Base-by-base conservation (phyloP, 768 basidiomycete genomes). In the Russula vinacea region DNA sequence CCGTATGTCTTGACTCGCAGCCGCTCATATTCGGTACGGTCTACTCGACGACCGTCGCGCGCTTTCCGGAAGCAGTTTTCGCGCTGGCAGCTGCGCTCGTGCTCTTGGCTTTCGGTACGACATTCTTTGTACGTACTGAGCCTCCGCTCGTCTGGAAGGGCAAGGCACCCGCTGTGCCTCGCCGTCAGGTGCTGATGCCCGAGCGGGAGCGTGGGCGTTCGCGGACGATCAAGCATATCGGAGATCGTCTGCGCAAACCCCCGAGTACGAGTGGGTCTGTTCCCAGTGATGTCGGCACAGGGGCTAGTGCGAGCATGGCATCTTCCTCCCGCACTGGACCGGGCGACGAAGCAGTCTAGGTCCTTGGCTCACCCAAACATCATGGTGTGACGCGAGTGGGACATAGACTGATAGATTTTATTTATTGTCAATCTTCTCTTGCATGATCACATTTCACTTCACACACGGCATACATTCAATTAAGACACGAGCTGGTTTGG, bases 61-160 rank as follows among this genome's bases (percentile, higher is more conserved):
- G 74, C 22, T 88, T 80, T 70, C 89, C 89, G 0, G 83, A 84
- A 74, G 81, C 86, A 1, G 84, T 91, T 69, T 92, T 91, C 68
- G 79, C 74, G 17, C 74, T 83, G 13, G 88, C 87, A 5, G 80
- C 81, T 1, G 75, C 72, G n/a, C 71, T 91, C n/a, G 74, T 87
- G 33, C 70, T 80, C 44, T 69, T 77, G n/a, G 77, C 82, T 0
- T 76, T 89, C 11, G 62, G 75, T 35, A 70, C 85, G 53, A 74
- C 87, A 3, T 73, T 73, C 59, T 73, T 81, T 40, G 67, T 85
- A 47, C 72, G 74, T 22, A 75, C 79, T 0, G 74, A 64, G 11
- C n/a, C 47, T 14, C 56, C 44, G 35, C 56, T 14, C 14, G 19
- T 26, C 14, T 33, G 32, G 60, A 68, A 68, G 66, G 62, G 66